Evolutionary conservation across 73 alveolate species (phyloP).

Genomic region (Paramecium caudatum): DNA sequence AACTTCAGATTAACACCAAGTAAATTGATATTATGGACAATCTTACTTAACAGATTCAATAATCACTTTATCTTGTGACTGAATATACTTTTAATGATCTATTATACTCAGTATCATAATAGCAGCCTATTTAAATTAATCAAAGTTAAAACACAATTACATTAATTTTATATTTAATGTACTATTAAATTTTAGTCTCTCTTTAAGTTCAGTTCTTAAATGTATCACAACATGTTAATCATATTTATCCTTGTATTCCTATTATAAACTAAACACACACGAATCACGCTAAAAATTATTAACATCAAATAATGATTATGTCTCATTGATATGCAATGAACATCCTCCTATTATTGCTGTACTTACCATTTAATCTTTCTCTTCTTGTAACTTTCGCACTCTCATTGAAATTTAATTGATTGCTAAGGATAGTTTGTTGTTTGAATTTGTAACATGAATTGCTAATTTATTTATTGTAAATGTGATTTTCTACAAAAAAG

Average conservation of each 20-base stretch:
- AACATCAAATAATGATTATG: not conserved
- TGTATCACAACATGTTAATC: constrained; percentile 59
- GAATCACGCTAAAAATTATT: constrained; percentile 35
- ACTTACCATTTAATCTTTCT: constrained; percentile 22
- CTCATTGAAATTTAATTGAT: constrained; percentile 1
- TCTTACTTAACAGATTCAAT: not conserved
- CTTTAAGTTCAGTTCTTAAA: constrained; percentile 39
- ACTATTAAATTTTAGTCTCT: constrained; percentile 46
- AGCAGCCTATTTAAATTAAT: not conserved
- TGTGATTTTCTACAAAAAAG: constrained; percentile 25
- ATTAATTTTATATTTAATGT: not conserved
- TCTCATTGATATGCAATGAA: constrained; percentile 18
- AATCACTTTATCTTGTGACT: not conserved
- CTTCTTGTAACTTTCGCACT: constrained; percentile 24
- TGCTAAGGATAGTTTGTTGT: not conserved
- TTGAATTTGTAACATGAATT: not conserved
- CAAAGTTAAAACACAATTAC: constrained; percentile 5
- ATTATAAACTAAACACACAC: constrained; percentile 33
- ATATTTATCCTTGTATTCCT: not conserved
- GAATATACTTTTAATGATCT: not conserved
- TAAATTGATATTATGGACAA: not conserved
- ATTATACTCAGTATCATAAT: not conserved
- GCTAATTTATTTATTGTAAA: constrained; percentile 2
- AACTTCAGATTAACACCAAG: constrained; percentile 13
- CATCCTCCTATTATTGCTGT: constrained; percentile 32